Base-by-base conservation (phyloP, 345 rosid genomes). In the Carallia brachiata region DNA sequence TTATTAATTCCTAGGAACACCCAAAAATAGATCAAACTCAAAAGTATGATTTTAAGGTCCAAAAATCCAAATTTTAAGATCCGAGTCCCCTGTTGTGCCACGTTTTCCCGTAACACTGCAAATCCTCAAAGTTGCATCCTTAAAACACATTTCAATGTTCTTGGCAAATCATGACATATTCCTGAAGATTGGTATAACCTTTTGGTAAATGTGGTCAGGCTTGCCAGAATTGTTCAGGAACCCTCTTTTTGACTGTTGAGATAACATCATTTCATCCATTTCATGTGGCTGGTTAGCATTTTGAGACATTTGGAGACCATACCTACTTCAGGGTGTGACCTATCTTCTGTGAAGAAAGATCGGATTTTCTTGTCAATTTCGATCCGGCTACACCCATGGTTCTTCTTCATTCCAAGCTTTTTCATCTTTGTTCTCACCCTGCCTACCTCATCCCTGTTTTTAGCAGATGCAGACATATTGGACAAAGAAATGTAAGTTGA, bases 361-460 rank as follows among this genome's bases (percentile, higher is more conserved):
- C 79, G 83, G 62, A 23, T 80, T 73, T 36, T 82, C 73, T 74
- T 70, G 58, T 82, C 80, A 67, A 89, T 81, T 82, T 89, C 96
- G 61, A 88, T 87, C 92, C 96, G 89, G 71, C 96, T 86, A 71
- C 89, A 89, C 6, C 96, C 90, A 1, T 91, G 92, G 61, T 77
- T 88, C 84, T 88, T 88, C 77, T 18, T 86, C 76, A 86, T 36
- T 12, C 91, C 84, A 52, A 84, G 65, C 75, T 84, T 86, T 75
- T 82, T 84, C 86, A 86, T 85, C 78, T 83, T 88, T 53, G 63
- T 31, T 64, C 96, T 88, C 69, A 85, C 82, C 65, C 67, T 65
- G 1, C 86, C 60, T n/a, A 83, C 87, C 74, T 84, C 79, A 64
- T 86, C 87, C 97, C 97, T 87, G 67, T 82, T 78, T 71, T 73